These are phyloP conservation scores for Metschnikowia matae DNA, from an alignment of 805 yeast species.

Conservation along the genomic window DNA sequence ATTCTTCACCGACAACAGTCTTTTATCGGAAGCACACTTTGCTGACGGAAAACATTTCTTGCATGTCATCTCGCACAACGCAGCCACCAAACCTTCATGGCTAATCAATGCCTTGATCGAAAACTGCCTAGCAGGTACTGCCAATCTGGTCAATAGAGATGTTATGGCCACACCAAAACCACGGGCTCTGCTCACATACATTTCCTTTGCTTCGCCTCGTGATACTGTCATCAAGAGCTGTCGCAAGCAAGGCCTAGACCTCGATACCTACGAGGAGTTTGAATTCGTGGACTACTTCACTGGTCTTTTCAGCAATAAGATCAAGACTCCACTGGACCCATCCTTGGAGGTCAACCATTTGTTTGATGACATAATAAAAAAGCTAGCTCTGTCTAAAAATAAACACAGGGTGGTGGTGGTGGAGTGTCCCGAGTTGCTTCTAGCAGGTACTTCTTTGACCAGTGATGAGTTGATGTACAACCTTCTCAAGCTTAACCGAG, in stretches of 20 bases:
- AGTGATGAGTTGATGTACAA: conserved; percentile 34
- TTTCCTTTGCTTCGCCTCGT: conserved; percentile 32
- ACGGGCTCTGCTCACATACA: conserved; percentile 29
- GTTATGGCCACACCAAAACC: conserved; percentile 9
- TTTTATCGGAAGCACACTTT: conserved; percentile 29
- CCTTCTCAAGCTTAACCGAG: conserved; percentile 25
- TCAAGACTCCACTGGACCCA: conserved; percentile 22
- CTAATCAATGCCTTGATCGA: conserved; percentile 53
- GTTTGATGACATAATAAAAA: conserved; percentile 17
- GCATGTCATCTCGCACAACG: conserved; percentile 30
- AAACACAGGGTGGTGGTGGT: conserved; percentile 31
- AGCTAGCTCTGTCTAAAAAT: conserved; percentile 6
- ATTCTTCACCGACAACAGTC: conserved; percentile 48
- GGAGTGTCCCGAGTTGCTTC: conserved; percentile 46
- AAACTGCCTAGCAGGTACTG: conserved; percentile 45
- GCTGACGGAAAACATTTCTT: conserved; percentile 16
- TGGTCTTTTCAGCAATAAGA: conserved; percentile 37
- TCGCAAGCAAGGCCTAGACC: conserved; percentile 38
- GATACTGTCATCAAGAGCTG: conserved; percentile 34
- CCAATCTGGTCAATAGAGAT: conserved; percentile 35
- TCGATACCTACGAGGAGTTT: conserved; percentile 24
- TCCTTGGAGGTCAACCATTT: conserved; percentile 12
- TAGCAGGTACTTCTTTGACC: conserved; percentile 38
- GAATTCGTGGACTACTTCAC: conserved; percentile 45
- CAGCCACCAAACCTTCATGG: conserved; percentile 65